Evolutionary conservation across 352 stramenopile species (phyloP).

Genomic region (Phytopythium ostracodes): DNA sequence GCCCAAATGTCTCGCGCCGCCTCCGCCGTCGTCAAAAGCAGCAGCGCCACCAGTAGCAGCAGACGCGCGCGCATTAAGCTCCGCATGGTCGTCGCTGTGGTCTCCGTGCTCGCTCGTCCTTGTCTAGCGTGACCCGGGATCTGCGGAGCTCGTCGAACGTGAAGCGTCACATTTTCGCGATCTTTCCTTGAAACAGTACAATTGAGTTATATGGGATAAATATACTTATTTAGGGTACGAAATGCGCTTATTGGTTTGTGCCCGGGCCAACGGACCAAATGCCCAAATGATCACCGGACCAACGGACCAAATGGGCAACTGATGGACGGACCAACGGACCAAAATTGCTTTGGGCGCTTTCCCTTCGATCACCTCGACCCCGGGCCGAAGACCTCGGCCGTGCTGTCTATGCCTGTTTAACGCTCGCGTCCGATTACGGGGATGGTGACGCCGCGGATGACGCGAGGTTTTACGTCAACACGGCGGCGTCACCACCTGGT

Average conservation of each 20-base stretch:
- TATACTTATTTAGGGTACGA: background rate
- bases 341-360: no score
- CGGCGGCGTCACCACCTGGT: background rate
- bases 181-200: background rate
- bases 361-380: no score
- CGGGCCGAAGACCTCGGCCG: no score
- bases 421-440: background rate
- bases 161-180: background rate
- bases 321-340: no score
- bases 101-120: background rate
- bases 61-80: background rate
- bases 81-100: background rate
- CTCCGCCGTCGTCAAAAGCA: background rate
- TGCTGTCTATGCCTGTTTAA: background rate
- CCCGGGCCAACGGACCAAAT: background rate
- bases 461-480: conserved; percentile 14
- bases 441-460: background rate
- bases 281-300: no score
- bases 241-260: background rate
- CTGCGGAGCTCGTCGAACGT: background rate
- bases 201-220: background rate
- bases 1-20: conserved; percentile 18
- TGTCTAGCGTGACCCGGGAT: background rate
- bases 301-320: no score
- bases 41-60: background rate